A percentile compares a stretch with the other conserved stretches of the same genome.
These are phyloP conservation scores for Hibiscus tridactylites DNA, from an alignment of 345 rosid genomes.

Conservation along the genomic window DNA sequence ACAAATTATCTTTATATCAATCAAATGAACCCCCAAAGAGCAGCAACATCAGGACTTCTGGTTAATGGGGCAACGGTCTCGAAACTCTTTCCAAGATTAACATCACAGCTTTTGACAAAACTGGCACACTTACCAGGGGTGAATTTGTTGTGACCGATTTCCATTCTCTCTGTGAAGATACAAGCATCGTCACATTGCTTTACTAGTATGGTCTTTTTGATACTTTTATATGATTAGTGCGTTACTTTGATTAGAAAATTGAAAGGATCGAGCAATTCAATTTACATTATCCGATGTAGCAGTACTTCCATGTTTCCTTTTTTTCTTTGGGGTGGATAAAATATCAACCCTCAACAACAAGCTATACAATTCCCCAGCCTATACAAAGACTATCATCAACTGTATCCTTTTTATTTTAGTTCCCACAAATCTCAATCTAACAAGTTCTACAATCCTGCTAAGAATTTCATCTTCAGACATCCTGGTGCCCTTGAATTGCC, in stretches of 20 bases:
- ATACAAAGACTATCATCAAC: no score
- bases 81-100: slow-evolving; percentile 67
- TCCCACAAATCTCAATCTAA: no score
- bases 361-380: no score
- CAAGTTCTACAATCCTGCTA: no score
- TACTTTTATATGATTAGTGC: not conserved
- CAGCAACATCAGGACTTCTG: slow-evolving; percentile 76
- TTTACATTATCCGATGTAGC: not conserved
- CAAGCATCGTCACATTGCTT: slow-evolving; percentile 37
- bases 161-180: slow-evolving; percentile 33
- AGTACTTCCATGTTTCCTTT: not conserved
- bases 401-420: no score
- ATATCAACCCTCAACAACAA: no score
- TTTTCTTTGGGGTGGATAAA: not conserved
- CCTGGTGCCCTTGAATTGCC: no score
- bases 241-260: not conserved
- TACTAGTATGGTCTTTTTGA: slow-evolving; percentile 45
- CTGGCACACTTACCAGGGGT: slow-evolving; percentile 83
- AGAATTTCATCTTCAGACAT: no score
- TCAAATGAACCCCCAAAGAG: no score
- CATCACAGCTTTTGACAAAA: slow-evolving; percentile 78
- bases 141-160: slow-evolving; percentile 76
- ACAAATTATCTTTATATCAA: no score
- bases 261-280: no score
- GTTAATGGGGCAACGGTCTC: slow-evolving; percentile 78